Conservation (phyloP, 768 basidiomycete species). For the Pisolithus albus region DNA sequence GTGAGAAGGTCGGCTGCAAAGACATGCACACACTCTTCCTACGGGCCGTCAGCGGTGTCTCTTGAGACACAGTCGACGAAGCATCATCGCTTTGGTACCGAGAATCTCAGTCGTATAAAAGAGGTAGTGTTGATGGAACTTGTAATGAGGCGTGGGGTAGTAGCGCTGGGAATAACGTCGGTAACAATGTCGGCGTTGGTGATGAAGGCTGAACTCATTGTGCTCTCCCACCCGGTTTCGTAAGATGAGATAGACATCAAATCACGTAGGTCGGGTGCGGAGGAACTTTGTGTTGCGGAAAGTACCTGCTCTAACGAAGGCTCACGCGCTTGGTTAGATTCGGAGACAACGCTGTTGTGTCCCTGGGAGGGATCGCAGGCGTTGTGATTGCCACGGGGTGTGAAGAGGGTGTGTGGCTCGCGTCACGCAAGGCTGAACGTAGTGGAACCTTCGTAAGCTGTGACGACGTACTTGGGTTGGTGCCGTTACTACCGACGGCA, state of each 20-base stretch:
- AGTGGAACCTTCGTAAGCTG: slow-evolving; percentile 44
- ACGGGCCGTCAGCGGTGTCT: slow-evolving; percentile 18
- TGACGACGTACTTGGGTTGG: not conserved
- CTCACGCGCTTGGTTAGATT: not conserved
- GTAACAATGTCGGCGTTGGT: not conserved
- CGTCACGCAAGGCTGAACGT: slow-evolving; percentile 54
- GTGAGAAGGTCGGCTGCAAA: slow-evolving; percentile 66
- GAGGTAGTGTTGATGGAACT: too few species aligned
- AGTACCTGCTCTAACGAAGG: slow-evolving; percentile 5
- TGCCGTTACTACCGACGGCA: not conserved
- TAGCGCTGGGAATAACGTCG: slow-evolving; percentile 13
- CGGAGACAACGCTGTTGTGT: not conserved
- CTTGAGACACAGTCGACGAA: slow-evolving; percentile 14
- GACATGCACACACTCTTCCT: slow-evolving; percentile 77
- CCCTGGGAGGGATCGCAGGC: not conserved
- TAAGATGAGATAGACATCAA: slow-evolving; percentile 53
- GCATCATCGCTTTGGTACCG: not conserved
- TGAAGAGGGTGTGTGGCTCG: slow-evolving; percentile 47
- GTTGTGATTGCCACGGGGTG: not conserved
- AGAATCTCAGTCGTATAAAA: too few species aligned
- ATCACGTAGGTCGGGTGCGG: not conserved
- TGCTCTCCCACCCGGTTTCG: slow-evolving; percentile 57
- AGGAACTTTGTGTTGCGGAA: not conserved
- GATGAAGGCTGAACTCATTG: slow-evolving; percentile 19
- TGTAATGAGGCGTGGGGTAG: not conserved